phyloP scores from a whole-genome alignment of 2,329 filamentous ascomycete species.

The Fonsecaea monophora region DNA sequence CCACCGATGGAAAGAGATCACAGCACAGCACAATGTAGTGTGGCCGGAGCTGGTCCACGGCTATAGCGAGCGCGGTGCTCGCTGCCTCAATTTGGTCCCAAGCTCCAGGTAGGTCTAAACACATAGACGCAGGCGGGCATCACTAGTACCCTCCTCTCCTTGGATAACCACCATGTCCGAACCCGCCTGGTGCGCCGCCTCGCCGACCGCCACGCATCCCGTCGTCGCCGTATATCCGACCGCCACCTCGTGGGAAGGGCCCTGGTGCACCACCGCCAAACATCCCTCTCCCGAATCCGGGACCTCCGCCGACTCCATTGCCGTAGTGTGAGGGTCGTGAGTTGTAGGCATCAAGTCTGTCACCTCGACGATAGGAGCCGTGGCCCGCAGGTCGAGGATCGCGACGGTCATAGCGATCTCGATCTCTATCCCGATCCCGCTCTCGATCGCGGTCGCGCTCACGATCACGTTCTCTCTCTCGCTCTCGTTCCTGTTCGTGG shows the following conservation, averaged over 20 bases:
- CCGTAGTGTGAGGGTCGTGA: conserved; percentile 37
- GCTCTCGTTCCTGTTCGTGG: conserved; percentile 29
- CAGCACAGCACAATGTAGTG: not conserved
- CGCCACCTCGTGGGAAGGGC: conserved; percentile 25
- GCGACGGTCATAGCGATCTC: conserved; percentile 35
- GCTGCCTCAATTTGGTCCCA: not conserved
- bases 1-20: not conserved
- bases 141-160: conserved; percentile 32
- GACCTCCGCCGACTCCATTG: conserved; percentile 35
- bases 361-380: conserved; percentile 25
- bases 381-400: conserved; percentile 26
- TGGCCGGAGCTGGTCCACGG: not conserved
- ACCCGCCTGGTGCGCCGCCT: conserved; percentile 65
- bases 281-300: conserved; percentile 19
- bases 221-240: conserved; percentile 33
- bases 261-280: conserved; percentile 29
- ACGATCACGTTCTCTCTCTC: conserved; percentile 27
- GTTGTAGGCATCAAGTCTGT: conserved; percentile 28
- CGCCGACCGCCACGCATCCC: conserved; percentile 62
- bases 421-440: conserved; percentile 24
- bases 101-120: not conserved
- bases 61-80: not conserved
- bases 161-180: conserved; percentile 42
- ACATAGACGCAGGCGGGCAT: conserved; percentile 2
- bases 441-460: conserved; percentile 32